A percentile compares a stretch with the other conserved stretches of the same genome.
These are phyloP conservation scores for Exsudoporus frostii DNA, from an alignment of 768 basidiomycete species.

Conservation along the genomic window DNA sequence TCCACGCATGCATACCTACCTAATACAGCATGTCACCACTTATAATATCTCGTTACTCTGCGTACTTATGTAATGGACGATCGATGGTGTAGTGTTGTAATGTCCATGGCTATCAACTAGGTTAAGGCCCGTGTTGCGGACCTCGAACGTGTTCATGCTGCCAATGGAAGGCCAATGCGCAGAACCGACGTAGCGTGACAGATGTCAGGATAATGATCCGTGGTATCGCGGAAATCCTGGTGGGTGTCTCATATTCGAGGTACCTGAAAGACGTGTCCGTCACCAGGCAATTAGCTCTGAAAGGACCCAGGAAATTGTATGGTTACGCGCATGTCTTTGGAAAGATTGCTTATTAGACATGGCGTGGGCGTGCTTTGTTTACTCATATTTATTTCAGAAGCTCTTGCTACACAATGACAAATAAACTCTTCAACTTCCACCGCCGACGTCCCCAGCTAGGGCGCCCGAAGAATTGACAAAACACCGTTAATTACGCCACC, in stretches of 20 bases:
- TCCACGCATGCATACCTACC: constrained; percentile 21
- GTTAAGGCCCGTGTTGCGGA: not conserved
- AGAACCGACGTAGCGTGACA: not conserved
- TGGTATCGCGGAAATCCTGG: constrained; percentile 11
- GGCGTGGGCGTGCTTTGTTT: constrained; percentile 22
- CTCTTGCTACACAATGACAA: constrained; percentile 28
- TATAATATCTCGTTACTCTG: constrained; percentile 15
- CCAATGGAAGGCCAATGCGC: not conserved
- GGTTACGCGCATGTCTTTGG: too few relatives aligned
- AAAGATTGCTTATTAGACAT: not conserved
- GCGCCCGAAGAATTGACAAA: not conserved
- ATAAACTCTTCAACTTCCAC: constrained; percentile 19
- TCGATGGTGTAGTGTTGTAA: constrained; percentile 11
- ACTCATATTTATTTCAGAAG: constrained; percentile 23
- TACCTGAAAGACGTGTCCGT: not conserved
- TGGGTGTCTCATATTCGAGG: constrained; percentile 9
- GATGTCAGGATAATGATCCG: not conserved
- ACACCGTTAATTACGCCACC: constrained; percentile 22
- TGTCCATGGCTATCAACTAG: not conserved
- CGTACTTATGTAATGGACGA: constrained; percentile 11
- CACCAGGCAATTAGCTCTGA: not conserved
- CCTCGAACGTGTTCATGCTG: constrained; percentile 3
- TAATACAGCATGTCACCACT: constrained; percentile 13
- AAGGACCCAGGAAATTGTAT: not conserved
- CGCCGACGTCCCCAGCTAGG: not conserved